phyloP scores from a whole-genome alignment of 2,329 filamentous ascomycete species.

The Arthrobotrys sphaeroides region DNA sequence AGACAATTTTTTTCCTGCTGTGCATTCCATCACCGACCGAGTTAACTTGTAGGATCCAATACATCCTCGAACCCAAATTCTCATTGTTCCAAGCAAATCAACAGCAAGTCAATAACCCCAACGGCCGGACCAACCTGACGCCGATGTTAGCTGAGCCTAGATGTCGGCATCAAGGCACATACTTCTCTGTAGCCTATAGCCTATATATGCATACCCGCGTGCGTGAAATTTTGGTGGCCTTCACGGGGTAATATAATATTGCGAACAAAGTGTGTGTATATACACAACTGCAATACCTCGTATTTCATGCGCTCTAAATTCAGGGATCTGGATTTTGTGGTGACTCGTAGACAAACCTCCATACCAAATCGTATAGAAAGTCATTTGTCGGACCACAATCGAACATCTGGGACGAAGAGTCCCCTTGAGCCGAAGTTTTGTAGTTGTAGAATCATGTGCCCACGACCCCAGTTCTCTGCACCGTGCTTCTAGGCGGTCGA shows the following conservation, averaged over 20 bases:
- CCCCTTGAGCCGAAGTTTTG: neutral
- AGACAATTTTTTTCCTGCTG: neutral
- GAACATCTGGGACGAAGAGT: neutral
- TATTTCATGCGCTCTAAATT: neutral
- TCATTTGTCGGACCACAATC: slow-evolving; percentile 1
- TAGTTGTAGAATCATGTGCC: too few relatives aligned
- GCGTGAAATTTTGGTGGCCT: neutral
- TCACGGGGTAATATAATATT: neutral
- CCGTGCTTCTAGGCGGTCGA: too few relatives aligned
- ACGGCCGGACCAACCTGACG: neutral
- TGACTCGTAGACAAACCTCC: neutral
- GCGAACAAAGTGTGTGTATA: too few relatives aligned
- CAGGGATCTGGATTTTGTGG: neutral
- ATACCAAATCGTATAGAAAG: neutral
- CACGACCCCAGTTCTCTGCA: too few relatives aligned
- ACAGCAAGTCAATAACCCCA: too few relatives aligned
- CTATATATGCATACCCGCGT: neutral
- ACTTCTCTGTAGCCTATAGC: slow-evolving; percentile 2
- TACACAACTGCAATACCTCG: neutral
- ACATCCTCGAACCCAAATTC: too few relatives aligned
- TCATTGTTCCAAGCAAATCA: too few relatives aligned
- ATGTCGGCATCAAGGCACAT: neutral
- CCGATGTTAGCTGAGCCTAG: neutral
- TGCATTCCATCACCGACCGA: neutral
- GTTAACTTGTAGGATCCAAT: neutral